Conservation (phyloP, 73 alveolate species). For the Diophrys appendiculata region DNA sequence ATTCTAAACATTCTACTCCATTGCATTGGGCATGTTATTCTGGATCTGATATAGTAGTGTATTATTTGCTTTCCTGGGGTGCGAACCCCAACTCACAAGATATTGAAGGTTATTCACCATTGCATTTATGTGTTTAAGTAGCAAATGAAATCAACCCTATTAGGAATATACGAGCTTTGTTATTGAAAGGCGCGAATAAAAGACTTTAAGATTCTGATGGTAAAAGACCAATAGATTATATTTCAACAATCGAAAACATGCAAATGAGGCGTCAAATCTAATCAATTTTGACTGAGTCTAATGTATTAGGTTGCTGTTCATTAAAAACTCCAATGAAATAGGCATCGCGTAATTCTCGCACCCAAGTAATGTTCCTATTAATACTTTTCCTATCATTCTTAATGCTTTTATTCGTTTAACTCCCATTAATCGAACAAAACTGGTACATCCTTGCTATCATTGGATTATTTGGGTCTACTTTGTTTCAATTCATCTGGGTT, state of each 20-base stretch:
- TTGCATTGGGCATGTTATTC: conserved; percentile 84
- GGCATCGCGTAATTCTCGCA: background rate
- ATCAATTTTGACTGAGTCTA: background rate
- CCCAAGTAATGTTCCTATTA: background rate
- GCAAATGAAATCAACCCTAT: conserved; percentile 29
- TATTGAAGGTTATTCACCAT: conserved; percentile 79
- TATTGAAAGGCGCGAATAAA: conserved; percentile 48
- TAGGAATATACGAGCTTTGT: conserved; percentile 28
- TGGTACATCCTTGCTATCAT: background rate
- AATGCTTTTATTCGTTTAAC: background rate
- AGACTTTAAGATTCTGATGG: conserved; percentile 3
- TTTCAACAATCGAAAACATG: background rate
- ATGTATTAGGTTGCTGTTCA: background rate
- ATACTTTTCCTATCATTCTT: background rate
- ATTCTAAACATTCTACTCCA: conserved; percentile 68
- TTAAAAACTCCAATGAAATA: background rate
- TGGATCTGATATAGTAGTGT: conserved; percentile 71
- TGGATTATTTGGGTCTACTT: background rate
- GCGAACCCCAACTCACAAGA: conserved; percentile 64
- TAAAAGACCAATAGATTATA: conserved; percentile 17
- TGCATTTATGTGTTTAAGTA: conserved; percentile 70
- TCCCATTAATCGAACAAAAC: background rate
- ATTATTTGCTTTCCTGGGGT: conserved; percentile 71
- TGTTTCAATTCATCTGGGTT: background rate
- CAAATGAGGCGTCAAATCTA: background rate